Evolutionary conservation across 176 grass and related monocot genomes (phyloP).

Genomic region (Phoenix dactylifera): DNA sequence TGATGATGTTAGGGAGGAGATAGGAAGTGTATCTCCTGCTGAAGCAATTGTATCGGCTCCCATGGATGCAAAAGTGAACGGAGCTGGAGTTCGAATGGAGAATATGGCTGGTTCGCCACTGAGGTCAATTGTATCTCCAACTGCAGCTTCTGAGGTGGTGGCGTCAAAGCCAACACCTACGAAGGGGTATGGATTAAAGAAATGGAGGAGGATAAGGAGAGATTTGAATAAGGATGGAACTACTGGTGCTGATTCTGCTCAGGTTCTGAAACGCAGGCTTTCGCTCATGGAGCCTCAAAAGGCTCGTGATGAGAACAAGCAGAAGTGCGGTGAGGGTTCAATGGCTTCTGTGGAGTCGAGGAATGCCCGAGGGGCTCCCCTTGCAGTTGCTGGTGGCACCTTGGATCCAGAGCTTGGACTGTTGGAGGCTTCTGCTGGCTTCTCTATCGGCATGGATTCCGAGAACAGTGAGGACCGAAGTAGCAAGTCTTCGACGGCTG

Average conservation of each 20-base stretch:
- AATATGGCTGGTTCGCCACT: constrained; percentile 4
- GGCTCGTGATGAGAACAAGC: constrained; percentile 7
- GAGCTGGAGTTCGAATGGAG: constrained; percentile 9
- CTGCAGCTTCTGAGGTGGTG: neutral
- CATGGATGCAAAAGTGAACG: neutral
- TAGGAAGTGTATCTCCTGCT: constrained; percentile 1
- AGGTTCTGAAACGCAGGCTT: constrained; percentile 19
- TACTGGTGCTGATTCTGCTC: constrained; percentile 2
- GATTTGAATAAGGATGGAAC: constrained; percentile 20
- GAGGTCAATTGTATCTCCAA: neutral
- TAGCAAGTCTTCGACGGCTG: constrained; percentile 56
- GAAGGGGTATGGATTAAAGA: constrained; percentile 25
- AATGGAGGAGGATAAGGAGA: constrained; percentile 48
- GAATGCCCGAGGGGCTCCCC: constrained; percentile 18
- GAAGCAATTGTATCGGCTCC: neutral
- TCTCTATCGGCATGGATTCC: constrained; percentile 57
- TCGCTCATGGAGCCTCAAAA: neutral
- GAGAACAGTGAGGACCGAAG: constrained; percentile 54
- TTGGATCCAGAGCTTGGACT: constrained; percentile 30
- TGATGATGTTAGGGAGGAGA: constrained; percentile 1
- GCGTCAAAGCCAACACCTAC: constrained; percentile 2
- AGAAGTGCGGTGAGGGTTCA: constrained; percentile 33
- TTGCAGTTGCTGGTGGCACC: constrained; percentile 20
- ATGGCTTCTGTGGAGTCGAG: constrained; percentile 49
- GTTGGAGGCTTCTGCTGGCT: constrained; percentile 29